Evolutionary conservation across 176 grass and related monocot genomes (phyloP), one percentile per base, ranked within the genome.

Genomic region (Carex scoparia): DNA sequence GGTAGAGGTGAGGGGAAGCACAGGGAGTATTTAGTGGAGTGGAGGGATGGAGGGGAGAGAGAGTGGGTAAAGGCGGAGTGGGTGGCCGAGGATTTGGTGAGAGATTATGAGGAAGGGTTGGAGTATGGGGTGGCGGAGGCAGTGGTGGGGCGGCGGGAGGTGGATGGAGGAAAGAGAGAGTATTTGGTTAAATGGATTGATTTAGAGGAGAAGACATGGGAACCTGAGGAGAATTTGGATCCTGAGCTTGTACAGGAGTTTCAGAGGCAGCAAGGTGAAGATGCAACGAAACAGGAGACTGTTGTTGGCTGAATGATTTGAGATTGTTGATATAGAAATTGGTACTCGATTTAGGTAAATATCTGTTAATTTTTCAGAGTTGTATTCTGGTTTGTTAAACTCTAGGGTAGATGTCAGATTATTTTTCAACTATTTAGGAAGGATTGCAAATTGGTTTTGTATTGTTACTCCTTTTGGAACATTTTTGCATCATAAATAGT

Each of bases 101-200:
- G 59, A 64, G 96, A 95, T 90, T 98, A 89, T 48, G 91, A 98
- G 3, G 91, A 82, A 32, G 93, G 91, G 30, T 87, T 98, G 84
- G 96, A 95, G 90, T 98, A 95, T 40, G 95, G 89, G n/a, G 93
- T 95, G 48, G 90, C 88, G 2, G 95, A 98, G 88, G 88, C 84
- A 19, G 71, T 94, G 53, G 61, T 94, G 10, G 93, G 53, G 85
- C 70, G 81, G 85, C 79, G 79, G 65, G 93, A 79, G 58, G 77
- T 75, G 64, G 93, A 73, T 6, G 91, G 82, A 48, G 90, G 88
- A 12, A 81, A 81, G 33, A 91, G 32, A 77, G 95, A 98, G 88
- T 98, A 98, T 90, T 84, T 98, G 33, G 96, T 98, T 42, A 98
- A 98, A 68, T 98, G 96, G 96, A 85, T 91, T 49, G 96, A 98